These are phyloP conservation scores for Artemisia annua DNA, from an alignment of 129 eudicot genomes.

Conservation along the genomic window DNA sequence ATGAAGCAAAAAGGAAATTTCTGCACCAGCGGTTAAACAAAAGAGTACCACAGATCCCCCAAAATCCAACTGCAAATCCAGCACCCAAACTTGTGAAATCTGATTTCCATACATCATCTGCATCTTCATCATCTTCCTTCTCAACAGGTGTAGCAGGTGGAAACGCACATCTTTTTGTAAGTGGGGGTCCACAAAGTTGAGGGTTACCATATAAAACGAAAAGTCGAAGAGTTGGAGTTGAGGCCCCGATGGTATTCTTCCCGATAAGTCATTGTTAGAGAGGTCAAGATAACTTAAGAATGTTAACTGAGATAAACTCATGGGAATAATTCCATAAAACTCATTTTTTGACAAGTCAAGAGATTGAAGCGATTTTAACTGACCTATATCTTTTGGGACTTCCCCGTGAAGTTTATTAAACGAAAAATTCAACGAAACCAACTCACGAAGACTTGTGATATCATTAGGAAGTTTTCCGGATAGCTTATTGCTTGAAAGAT, in stretches of 20 bases:
- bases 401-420: constrained; percentile 22
- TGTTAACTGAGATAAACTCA: constrained; percentile 4
- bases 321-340: constrained; percentile 30
- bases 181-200: constrained; percentile 29
- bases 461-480: constrained; percentile 20
- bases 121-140: constrained; percentile 5
- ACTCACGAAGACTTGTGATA: constrained; percentile 12
- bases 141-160: not conserved
- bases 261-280: constrained; percentile 38
- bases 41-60: constrained; percentile 21
- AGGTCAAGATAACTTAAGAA: constrained; percentile 23
- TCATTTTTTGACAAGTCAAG: constrained; percentile 34
- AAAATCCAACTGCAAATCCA: constrained; percentile 30
- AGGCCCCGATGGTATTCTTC: constrained; percentile 24
- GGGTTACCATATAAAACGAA: constrained; percentile 22
- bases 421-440: constrained; percentile 25
- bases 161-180: constrained; percentile 21
- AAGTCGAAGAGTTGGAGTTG: constrained; percentile 16
- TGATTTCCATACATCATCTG: constrained; percentile 3
- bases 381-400: constrained; percentile 26
- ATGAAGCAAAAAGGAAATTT: not conserved
- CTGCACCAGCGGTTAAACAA: constrained; percentile 13
- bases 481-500: constrained; percentile 29
- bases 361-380: constrained; percentile 13
- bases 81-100: constrained; percentile 15